Conservation (phyloP, 129 eudicot genomes). For the Helichrysum umbraculigerum region DNA sequence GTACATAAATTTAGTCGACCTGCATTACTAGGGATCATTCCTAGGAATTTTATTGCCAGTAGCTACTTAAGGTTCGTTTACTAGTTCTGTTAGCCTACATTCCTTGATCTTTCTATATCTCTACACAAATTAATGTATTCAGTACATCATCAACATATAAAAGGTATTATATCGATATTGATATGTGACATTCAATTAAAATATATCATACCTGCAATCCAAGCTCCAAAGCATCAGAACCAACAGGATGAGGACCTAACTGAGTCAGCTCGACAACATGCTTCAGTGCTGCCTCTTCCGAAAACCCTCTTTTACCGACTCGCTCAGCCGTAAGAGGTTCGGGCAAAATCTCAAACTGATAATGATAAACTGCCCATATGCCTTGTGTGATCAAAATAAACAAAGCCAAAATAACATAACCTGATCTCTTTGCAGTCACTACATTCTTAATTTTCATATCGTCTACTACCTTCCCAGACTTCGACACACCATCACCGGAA, state of each 20-base stretch:
- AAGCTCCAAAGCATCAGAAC: conserved; percentile 74
- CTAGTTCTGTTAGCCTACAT: conserved; percentile 1
- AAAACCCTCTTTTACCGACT: conserved; percentile 90
- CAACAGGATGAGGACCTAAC: conserved; percentile 90
- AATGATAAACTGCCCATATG: conserved; percentile 70
- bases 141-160: too few species aligned
- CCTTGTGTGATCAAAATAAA: conserved; percentile 59
- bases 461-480: conserved; percentile 17
- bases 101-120: too few species aligned
- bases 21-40: not conserved
- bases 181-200: not conserved
- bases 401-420: conserved; percentile 55
- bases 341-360: conserved; percentile 70
- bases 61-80: conserved; percentile 1
- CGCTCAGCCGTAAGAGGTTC: conserved; percentile 54
- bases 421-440: conserved; percentile 58
- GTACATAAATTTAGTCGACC: not conserved
- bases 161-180: too few species aligned
- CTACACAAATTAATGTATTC: too few species aligned
- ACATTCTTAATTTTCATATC: conserved; percentile 27
- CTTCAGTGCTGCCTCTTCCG: conserved; percentile 70
- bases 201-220: conserved; percentile 62
- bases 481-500: conserved; percentile 30
- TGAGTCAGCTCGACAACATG: conserved; percentile 68
- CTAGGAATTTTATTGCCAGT: not conserved